Conservation (phyloP, 2,329 filamentous ascomycete genomes). For the Cucurbitaria berberidis region DNA sequence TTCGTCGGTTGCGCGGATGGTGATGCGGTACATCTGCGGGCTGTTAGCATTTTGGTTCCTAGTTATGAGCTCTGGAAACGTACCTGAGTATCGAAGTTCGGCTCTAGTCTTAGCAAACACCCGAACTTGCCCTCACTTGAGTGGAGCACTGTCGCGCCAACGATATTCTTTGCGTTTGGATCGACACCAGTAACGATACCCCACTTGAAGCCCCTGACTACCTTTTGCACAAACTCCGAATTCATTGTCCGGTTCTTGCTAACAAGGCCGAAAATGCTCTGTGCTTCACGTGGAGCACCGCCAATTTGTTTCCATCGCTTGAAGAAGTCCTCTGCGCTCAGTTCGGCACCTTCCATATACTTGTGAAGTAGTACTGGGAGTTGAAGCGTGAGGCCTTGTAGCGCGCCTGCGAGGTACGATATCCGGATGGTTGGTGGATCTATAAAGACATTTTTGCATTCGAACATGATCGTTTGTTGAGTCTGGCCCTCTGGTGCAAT, state of each 20-base stretch:
- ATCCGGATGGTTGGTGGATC: conserved; percentile 90
- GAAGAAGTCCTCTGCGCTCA: conserved; percentile 94
- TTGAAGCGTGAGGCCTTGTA: conserved; percentile 91
- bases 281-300: conserved; percentile 82
- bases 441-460: conserved; percentile 79
- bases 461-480: conserved; percentile 94
- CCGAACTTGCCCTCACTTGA: conserved; percentile 89
- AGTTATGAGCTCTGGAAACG: conserved; percentile 42
- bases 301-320: conserved; percentile 99
- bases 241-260: conserved; percentile 68
- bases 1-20: conserved; percentile 92
- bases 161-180: conserved; percentile 90
- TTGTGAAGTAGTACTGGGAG: conserved; percentile 89
- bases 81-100: conserved; percentile 91
- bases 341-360: conserved; percentile 92
- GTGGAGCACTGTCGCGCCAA: conserved; percentile 86
- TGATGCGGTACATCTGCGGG: conserved; percentile 90
- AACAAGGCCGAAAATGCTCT: conserved; percentile 79
- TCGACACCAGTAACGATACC: conserved; percentile 84
- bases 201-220: conserved; percentile 88
- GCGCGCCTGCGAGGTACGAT: conserved; percentile 89
- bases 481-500: conserved; percentile 78
- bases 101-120: conserved; percentile 90
- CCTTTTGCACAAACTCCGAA: conserved; percentile 71
- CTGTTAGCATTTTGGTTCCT: conserved; percentile 18